Conservation (phyloP, 352 stramenopile species). For the Phytophthora crassamura region DNA sequence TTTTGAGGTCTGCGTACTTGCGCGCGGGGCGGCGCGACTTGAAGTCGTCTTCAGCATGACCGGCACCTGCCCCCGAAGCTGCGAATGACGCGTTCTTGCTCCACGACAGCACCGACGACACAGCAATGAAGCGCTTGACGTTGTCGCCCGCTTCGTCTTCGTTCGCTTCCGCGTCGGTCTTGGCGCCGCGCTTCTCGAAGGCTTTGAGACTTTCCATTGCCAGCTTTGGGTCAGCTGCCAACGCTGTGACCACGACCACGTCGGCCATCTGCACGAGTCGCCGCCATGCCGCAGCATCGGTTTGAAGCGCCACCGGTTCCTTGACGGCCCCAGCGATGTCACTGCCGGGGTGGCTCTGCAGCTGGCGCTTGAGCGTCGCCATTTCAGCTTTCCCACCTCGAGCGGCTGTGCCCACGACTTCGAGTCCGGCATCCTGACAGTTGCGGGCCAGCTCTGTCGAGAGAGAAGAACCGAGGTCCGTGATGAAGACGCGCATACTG, state of each 20-base stretch:
- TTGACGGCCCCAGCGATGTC: conserved; percentile 52
- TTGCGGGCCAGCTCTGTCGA: conserved; percentile 56
- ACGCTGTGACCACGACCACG: conserved; percentile 61
- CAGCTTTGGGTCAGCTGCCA: conserved; percentile 60
- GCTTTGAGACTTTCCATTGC: conserved; percentile 70
- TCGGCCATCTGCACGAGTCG: conserved; percentile 62
- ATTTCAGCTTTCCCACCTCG: conserved; percentile 49
- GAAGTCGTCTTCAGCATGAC: conserved; percentile 80
- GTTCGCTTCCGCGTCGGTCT: conserved; percentile 40
- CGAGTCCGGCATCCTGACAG: conserved; percentile 67
- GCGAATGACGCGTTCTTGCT: conserved; percentile 70
- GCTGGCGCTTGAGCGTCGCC: conserved; percentile 49
- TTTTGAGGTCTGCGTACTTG: conserved; percentile 82
- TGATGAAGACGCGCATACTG: conserved; percentile 79
- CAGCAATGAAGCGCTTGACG: conserved; percentile 75
- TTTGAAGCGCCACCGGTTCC: conserved; percentile 59
- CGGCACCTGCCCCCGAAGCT: conserved; percentile 43
- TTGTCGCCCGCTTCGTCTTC: conserved; percentile 32
- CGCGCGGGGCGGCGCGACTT: conserved; percentile 76
- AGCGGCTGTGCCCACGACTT: conserved; percentile 67
- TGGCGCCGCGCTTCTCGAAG: conserved; percentile 57
- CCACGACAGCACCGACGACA: conserved; percentile 84
- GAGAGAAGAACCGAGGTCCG: conserved; percentile 69
- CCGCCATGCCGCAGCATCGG: conserved; percentile 55
- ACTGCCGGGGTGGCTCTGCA: conserved; percentile 66